These are phyloP conservation scores for Ogataea neopini DNA, from an alignment of 805 yeast species.

Conservation along the genomic window DNA sequence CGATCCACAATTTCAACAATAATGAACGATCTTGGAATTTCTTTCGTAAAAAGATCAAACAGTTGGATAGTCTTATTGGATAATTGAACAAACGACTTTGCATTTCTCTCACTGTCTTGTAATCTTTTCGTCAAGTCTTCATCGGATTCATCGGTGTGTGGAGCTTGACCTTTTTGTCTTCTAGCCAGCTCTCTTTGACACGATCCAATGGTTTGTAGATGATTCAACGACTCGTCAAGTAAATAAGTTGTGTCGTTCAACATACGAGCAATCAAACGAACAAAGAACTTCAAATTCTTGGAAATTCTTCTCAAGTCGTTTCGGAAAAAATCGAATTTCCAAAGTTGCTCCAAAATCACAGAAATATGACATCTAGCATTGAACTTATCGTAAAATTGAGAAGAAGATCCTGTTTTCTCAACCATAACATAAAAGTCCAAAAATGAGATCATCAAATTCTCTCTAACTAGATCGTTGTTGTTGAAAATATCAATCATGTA, in stretches of 20 bases:
- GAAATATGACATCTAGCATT: constrained; percentile 87
- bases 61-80: constrained; percentile 80
- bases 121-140: constrained; percentile 63
- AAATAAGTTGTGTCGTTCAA: constrained; percentile 91
- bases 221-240: constrained; percentile 85
- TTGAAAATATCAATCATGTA: constrained; percentile 68
- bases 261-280: constrained; percentile 91
- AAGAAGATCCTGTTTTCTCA: constrained; percentile 92
- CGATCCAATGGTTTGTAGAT: constrained; percentile 73
- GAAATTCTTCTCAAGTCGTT: constrained; percentile 70
- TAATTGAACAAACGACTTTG: constrained; percentile 78
- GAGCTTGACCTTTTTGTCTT: constrained; percentile 41
- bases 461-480: constrained; percentile 58
- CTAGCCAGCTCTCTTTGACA: constrained; percentile 63
- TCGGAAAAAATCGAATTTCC: constrained; percentile 72
- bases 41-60: constrained; percentile 78
- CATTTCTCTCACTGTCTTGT: constrained; percentile 67
- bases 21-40: constrained; percentile 83
- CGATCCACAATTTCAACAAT: constrained; percentile 91
- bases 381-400: constrained; percentile 95
- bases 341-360: constrained; percentile 74
- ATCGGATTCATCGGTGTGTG: constrained; percentile 50
- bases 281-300: constrained; percentile 73
- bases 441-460: constrained; percentile 76
- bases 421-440: constrained; percentile 91